Base-by-base conservation (phyloP, 768 basidiomycete genomes). In the Lentinula raphanica region DNA sequence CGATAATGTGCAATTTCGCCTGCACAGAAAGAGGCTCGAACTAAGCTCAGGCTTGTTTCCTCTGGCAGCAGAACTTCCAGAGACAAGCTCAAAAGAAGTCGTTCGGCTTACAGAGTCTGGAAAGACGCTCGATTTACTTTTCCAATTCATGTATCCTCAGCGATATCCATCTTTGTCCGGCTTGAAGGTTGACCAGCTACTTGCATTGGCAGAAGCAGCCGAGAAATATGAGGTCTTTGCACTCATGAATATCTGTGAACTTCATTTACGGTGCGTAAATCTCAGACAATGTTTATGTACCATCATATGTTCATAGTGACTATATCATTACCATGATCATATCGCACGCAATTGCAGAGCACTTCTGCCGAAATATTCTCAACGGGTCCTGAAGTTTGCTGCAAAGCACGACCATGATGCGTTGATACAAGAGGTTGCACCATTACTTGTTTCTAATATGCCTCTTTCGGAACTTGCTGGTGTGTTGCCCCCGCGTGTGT, bases 151-250 rank as follows among this genome's bases (percentile, higher is more conserved):
- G 35, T 59, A 59, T 32, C 58, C 38, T 17, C 32, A 19, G 9
- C 32, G 54, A 12, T 53, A 39, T 21, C 58, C 58, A 4, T 38
- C 40, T 21, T 56, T 59, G 29, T 7, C 15, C 15, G 19, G 57
- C 15, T 28, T 45, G 1, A 38, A 55, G 7, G 25, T 40, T 4
- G 38, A 13, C 29, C 17, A 9, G 5, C 35, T 59, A 21, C 15
- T 21, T 17, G 25, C 11, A 9, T 29, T 59, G 12, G 53, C 58
- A 21, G 54, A 45, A 29, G 39, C 58, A n/a, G 58, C 42, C 21
- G 56, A 59, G 25, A 59, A 59, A 36, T 59, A 59, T 32, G 36
- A 60, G 31, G 29, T 61, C 19, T 54, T 15, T 62, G 38, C 23
- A 25, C 28, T 54, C 12, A 60, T 56, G 12, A 28, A 61, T 31